Evolutionary conservation across 192 early-diverging fungal genomes (phyloP), one percentile per base, ranked within the genome.

Genomic region (Coemansia sp.): DNA sequence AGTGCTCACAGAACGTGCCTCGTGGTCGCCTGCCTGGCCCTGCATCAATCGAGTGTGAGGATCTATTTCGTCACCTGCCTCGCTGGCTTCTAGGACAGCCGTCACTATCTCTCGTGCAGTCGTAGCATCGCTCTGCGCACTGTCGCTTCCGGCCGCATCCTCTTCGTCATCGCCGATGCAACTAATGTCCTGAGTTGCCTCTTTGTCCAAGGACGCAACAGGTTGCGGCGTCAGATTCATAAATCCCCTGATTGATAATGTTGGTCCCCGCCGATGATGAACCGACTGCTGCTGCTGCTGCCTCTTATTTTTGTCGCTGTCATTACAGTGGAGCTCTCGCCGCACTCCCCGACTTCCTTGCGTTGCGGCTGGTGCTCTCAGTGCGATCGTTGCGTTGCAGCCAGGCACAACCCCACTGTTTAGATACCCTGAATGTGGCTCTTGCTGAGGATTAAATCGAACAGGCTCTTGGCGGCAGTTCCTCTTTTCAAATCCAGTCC

Each of bases 401-500:
- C 57, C 30, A 37, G 32, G 1, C 17, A n/a, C 26, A 11, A n/a
- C 7, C 6, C 57, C 17, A 21, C 19, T 21, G 6, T 9, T 10
- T 21, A 5, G 49, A 28, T 55, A 59, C 6, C 14, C 57, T 3
- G 57, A 19, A 59, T 61, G 50, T 61, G 30, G 55, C 35, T 42
- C 32, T 46, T 19, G 30, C 60, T 38, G 58, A 35, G 60, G 66
- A 47, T 68, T 78, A 38, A 78, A 78, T 28, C 76, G 66, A 9
- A 78, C 33, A 4, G 76, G 76, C 59, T 61, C 53, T 11, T 66
- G 68, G 38, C 46, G 63, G 17, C 40, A 49, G 19, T 8, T 19
- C 19, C 47, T 19, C 19, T 8, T 49, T 23, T 49, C 47, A 9
- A 49, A 21, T n/a, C 21, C 47, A 23, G 19, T 21, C 8, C 47